Conservation (phyloP, 352 stramenopile genomes). For the Thalassiosira oceanica region DNA sequence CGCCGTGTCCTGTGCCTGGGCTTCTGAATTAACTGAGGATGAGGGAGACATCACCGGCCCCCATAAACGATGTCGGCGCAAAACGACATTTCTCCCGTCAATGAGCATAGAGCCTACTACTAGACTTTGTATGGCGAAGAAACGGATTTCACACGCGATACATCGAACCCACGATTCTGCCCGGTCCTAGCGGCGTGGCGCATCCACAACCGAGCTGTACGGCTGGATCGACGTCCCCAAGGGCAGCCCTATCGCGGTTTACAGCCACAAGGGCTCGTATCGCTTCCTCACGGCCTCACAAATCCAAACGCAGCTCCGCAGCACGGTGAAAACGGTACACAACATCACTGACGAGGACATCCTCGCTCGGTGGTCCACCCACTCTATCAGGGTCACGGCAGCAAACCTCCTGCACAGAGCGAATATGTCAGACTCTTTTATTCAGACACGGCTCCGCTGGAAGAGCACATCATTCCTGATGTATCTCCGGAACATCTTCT, state of each 20-base stretch:
- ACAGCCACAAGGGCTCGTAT: not conserved
- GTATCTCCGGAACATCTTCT: constrained; percentile 22
- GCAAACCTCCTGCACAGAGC: constrained; percentile 1
- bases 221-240: not conserved
- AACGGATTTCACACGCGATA: too few relatives aligned
- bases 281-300: not conserved
- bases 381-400: constrained; percentile 5
- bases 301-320: not conserved
- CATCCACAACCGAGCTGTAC: not conserved
- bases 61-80: too few relatives aligned
- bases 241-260: not conserved
- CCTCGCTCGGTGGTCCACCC: not conserved
- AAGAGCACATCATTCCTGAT: constrained; percentile 11
- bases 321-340: not conserved
- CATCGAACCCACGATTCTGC: not conserved
- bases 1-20: too few relatives aligned
- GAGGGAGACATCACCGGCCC: too few relatives aligned
- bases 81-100: too few relatives aligned
- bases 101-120: too few relatives aligned
- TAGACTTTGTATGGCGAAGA: too few relatives aligned
- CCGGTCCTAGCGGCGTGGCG: constrained; percentile 1
- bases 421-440: constrained; percentile 16
- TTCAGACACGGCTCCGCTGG: constrained; percentile 13
- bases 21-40: too few relatives aligned
- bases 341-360: not conserved